phyloP scores from a whole-genome alignment of 306 rosid genomes.

The Lupinus albus region DNA sequence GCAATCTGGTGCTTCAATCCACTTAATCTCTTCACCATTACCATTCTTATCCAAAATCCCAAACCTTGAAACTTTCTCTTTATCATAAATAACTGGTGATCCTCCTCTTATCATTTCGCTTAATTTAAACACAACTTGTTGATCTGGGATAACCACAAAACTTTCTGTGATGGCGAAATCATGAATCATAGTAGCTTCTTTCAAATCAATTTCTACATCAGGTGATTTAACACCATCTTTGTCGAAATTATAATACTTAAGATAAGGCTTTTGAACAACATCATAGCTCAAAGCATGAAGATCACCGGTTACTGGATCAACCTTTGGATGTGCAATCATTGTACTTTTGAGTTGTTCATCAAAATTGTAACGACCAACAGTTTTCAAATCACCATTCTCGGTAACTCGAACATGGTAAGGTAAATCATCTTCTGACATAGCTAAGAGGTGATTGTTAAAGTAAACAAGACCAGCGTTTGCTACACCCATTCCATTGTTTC shows the following conservation, averaged over 20 bases:
- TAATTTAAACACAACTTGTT: slow-evolving; percentile 84
- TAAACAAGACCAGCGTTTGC: slow-evolving; percentile 95
- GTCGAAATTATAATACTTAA: slow-evolving; percentile 71
- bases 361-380: slow-evolving; percentile 75
- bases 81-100: slow-evolving; percentile 81
- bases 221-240: slow-evolving; percentile 65
- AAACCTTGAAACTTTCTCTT: slow-evolving; percentile 62
- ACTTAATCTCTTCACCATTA: slow-evolving; percentile 45
- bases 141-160: slow-evolving; percentile 82
- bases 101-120: slow-evolving; percentile 85
- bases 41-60: slow-evolving; percentile 78
- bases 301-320: slow-evolving; percentile 77
- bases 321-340: slow-evolving; percentile 92
- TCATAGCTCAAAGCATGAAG: slow-evolving; percentile 56
- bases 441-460: slow-evolving; percentile 68
- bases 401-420: slow-evolving; percentile 76
- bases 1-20: slow-evolving; percentile 89
- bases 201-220: slow-evolving; percentile 68
- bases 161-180: slow-evolving; percentile 85
- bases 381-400: slow-evolving; percentile 67
- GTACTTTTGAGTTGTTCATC: slow-evolving; percentile 59
- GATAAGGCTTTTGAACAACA: slow-evolving; percentile 77
- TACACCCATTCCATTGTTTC: slow-evolving; percentile 75
- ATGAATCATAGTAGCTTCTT: slow-evolving; percentile 87
- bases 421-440: slow-evolving; percentile 75